Conservation (phyloP, 78 protist genomes). For the Bodo saltans region DNA sequence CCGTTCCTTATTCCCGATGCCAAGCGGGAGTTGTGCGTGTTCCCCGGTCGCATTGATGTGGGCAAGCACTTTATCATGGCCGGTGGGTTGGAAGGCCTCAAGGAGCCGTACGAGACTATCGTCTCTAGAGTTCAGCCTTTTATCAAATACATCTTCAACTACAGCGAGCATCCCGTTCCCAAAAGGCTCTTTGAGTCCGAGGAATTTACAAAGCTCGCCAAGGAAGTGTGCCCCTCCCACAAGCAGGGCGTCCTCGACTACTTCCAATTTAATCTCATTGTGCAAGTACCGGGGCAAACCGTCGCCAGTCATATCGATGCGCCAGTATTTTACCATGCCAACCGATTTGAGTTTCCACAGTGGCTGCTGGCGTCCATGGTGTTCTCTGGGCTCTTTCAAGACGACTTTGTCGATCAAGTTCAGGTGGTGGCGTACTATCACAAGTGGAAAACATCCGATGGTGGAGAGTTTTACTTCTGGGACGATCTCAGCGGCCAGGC, state of each 20-base stretch:
- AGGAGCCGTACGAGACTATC: background rate
- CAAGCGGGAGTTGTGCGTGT: background rate
- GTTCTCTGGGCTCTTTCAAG: slow-evolving; percentile 14
- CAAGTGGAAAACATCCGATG: background rate
- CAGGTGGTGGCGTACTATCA: slow-evolving; percentile 33
- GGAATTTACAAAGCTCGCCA: background rate
- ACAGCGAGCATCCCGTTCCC: background rate
- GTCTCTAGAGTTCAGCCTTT: slow-evolving; percentile 16
- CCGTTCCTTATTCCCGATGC: slow-evolving; percentile 2
- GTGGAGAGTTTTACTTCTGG: slow-evolving; percentile 23
- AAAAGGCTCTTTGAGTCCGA: background rate
- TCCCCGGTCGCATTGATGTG: slow-evolving; percentile 26
- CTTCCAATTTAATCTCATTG: slow-evolving; percentile 6
- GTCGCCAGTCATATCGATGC: slow-evolving; percentile 33
- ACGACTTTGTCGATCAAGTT: slow-evolving; percentile 23
- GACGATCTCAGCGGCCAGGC: background rate
- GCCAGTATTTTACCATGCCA: background rate
- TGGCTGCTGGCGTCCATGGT: slow-evolving; percentile 31
- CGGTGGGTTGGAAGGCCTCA: slow-evolving; percentile 12
- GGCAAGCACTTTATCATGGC: slow-evolving; percentile 3
- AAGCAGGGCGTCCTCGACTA: slow-evolving; percentile 25
- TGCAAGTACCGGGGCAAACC: slow-evolving; percentile 34
- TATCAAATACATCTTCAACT: slow-evolving; percentile 1
- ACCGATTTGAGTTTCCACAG: slow-evolving; percentile 22
- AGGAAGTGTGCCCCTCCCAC: slow-evolving; percentile 18